Conservation (phyloP, 345 rosid genomes). For the Boechera stricta region DNA sequence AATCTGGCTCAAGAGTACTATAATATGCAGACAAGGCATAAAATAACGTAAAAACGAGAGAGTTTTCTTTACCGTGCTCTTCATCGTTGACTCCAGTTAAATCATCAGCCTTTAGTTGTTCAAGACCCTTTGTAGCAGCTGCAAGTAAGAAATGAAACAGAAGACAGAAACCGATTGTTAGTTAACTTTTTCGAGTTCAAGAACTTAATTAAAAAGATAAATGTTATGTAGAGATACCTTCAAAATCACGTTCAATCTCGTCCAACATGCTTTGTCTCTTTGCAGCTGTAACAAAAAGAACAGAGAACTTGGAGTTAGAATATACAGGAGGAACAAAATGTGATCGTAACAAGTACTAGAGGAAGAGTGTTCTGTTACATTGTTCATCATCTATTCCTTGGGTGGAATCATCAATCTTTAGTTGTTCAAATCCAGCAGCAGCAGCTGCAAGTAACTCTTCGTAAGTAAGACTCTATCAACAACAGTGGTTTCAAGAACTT, state of each 20-base stretch:
- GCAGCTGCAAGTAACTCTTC: conserved; percentile 42
- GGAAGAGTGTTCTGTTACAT: conserved; percentile 24
- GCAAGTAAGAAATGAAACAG: neutral
- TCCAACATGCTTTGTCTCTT: conserved; percentile 44
- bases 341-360: conserved; percentile 8
- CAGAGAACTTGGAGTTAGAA: conserved; percentile 11
- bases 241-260: conserved; percentile 45
- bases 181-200: neutral
- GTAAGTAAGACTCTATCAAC: conserved; percentile 30
- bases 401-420: conserved; percentile 36
- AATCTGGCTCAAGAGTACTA: conserved; percentile 17
- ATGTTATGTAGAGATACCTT: conserved; percentile 34
- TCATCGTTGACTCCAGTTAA: conserved; percentile 36
- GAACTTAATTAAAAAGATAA: neutral
- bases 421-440: conserved; percentile 35
- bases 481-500: conserved; percentile 1
- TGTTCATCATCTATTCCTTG: conserved; percentile 40
- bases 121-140: conserved; percentile 47
- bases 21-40: neutral
- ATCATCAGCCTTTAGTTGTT: conserved; percentile 43
- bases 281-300: conserved; percentile 30
- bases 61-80: conserved; percentile 29
- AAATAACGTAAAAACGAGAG: neutral
- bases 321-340: conserved; percentile 2
- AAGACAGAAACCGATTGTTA: conserved; percentile 4